Conservation (phyloP, 1,139 yeast genomes). For the Kurtzmaniella natalensis region DNA sequence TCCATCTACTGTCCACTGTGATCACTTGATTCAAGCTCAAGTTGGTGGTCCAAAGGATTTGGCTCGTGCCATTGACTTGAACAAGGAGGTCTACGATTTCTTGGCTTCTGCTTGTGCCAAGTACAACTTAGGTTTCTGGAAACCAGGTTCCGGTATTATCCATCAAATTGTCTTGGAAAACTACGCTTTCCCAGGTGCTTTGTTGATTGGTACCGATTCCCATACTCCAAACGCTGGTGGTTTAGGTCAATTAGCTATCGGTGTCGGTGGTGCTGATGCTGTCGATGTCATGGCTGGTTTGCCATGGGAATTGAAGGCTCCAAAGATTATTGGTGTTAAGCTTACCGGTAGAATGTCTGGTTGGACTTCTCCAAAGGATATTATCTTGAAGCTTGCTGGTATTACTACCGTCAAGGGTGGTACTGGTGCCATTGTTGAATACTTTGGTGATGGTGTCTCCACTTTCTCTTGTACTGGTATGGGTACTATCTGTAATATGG, state of each 20-base stretch:
- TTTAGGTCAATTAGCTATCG: conserved; percentile 96
- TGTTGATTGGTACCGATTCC: conserved; percentile 96
- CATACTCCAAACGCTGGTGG: conserved; percentile 99
- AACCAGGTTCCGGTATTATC: conserved; percentile 98
- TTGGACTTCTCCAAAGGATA: conserved; percentile 99
- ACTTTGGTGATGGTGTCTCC: conserved; percentile 95
- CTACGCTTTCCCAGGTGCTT: conserved; percentile 97
- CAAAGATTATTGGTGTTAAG: conserved; percentile 95
- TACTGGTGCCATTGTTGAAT: conserved; percentile 96
- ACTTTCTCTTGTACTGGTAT: conserved; percentile 98
- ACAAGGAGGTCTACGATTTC: conserved; percentile 97
- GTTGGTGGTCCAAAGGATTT: conserved; percentile 90
- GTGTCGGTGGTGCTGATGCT: conserved; percentile 99
- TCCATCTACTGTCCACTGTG: conserved; percentile 98
- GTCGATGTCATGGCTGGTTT: conserved; percentile 95
- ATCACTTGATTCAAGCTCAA: conserved; percentile 98
- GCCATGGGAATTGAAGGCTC: conserved; percentile 99
- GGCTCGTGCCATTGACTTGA: conserved; percentile 85
- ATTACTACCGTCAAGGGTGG: conserved; percentile 98
- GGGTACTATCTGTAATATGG: conserved; percentile 99
- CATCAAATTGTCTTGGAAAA: conserved; percentile 97
- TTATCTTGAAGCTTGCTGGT: conserved; percentile 93
- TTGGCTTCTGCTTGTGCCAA: conserved; percentile 91
- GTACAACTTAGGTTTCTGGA: conserved; percentile 99
- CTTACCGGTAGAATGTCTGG: conserved; percentile 94